Percentiles rank a stretch among this genome's conserved stretches.
Conservation (phyloP, 345 rosid species). For the Diplotaxis tenuifolia region DNA sequence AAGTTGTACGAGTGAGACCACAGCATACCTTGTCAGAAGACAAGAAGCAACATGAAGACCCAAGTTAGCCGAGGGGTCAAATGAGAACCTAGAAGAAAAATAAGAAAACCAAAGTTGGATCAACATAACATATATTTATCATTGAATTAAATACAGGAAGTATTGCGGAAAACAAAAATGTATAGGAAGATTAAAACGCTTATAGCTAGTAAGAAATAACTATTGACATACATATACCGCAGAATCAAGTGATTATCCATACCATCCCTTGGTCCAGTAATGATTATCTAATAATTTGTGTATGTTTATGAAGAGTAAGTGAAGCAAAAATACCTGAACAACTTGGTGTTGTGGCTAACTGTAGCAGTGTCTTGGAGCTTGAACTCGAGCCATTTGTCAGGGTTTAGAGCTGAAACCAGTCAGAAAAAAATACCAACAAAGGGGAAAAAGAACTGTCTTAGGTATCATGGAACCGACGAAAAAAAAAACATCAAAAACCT, state of each 20-base stretch:
- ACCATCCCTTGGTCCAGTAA: not conserved
- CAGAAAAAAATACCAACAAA: constrained; percentile 22
- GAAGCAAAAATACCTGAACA: constrained; percentile 62
- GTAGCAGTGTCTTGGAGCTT: constrained; percentile 91
- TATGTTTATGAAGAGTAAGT: not conserved
- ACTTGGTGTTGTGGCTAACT: constrained; percentile 85
- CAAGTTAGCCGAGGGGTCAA: constrained; percentile 72
- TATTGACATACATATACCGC: not conserved
- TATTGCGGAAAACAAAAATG: too few species aligned
- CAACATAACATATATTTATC: not conserved
- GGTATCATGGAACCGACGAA: not conserved
- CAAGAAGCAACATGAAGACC: constrained; percentile 93
- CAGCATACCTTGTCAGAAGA: constrained; percentile 70
- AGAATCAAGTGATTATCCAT: not conserved
- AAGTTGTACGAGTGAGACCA: not conserved
- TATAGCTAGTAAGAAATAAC: not conserved
- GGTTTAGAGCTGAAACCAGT: constrained; percentile 63
- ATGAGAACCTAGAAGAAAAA: constrained; percentile 63
- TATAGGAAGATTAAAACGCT: not conserved
- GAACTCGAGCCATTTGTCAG: constrained; percentile 91
- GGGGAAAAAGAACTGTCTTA: not conserved
- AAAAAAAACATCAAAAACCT: not conserved
- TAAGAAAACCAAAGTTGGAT: constrained; percentile 8
- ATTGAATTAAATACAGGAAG: not conserved
- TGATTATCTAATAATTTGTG: not conserved